Evolutionary conservation across 2,329 filamentous ascomycete species (phyloP).

Genomic region (Blastomyces percursus): DNA sequence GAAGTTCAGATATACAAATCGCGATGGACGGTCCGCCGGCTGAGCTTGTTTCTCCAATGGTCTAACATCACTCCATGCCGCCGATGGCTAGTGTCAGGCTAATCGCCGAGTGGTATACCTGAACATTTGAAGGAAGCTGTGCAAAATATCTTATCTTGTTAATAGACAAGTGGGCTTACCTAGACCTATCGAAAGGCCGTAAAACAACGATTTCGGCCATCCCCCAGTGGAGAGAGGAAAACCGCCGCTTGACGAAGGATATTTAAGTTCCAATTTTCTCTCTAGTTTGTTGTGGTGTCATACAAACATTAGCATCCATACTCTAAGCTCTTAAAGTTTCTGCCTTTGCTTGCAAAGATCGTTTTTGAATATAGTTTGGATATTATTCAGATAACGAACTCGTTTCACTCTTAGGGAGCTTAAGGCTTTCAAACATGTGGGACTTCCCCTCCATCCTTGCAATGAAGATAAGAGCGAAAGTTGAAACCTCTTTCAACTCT

Average conservation of each 20-base stretch:
- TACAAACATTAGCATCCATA: slow-evolving; percentile 3
- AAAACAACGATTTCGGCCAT: background rate
- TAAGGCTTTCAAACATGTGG: background rate
- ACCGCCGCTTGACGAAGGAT: background rate
- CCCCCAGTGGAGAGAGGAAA: background rate
- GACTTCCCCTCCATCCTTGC: background rate
- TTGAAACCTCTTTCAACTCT: background rate
- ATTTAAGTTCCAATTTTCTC: background rate
- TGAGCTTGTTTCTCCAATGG: background rate
- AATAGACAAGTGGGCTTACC: background rate
- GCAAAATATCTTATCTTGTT: background rate
- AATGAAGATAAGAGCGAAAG: background rate
- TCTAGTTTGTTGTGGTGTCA: background rate
- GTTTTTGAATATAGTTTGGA: background rate
- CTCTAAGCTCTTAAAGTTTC: background rate
- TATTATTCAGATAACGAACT: background rate
- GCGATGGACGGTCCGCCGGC: background rate
- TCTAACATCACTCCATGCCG: background rate
- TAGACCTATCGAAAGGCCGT: background rate
- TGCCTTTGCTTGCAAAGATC: background rate
- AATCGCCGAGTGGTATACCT: background rate
- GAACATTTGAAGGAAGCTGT: background rate
- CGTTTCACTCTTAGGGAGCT: background rate
- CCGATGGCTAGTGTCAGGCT: background rate
- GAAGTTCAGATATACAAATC: background rate